Base-by-base conservation (phyloP, 164 flowering plant species). In the Annona cherimola region DNA sequence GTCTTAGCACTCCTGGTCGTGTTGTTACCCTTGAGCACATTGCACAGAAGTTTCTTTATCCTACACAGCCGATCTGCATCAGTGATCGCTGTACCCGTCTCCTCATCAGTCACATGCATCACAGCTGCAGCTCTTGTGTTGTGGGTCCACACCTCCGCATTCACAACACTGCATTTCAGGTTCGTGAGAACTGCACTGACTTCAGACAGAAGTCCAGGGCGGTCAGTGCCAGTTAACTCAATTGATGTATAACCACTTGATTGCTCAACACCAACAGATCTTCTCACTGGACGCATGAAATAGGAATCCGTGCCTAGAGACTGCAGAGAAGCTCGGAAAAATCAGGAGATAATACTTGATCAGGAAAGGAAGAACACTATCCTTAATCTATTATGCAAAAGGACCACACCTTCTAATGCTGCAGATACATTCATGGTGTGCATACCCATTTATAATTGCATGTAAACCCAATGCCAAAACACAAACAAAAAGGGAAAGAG, bases 111-210 rank as follows among this genome's bases (percentile, higher is more conserved):
- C 7, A 95, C 96, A 72, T 86, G 88, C 86, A 95, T 85, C 66
- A 95, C 90, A 9, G 97, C 85, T 1, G 99, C 99, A 39, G 88
- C 96, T 40, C 97, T 76, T 2, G 87, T 79, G 79, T 95, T 93
- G 77, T 95, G 99, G 11, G 99, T 95, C 99, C 98, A 95, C 7
- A 95, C 86, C 80, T 91, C 97, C 18, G 91, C 99, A 74, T 78
- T 85, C 60, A 90, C 89, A 43, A 95, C 94, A 79, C 84, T 95
- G 88, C 98, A 93, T 67, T 89, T 88, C n/a, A 95, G 89, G 79
- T 84, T 70, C 9, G 90, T 82, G 39, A 95, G 96, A 18, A 95
- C 97, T 55, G 99, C 97, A 72, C 88, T 77, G 61, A 95, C 83
- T 73, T 95, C 99, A 39, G 99, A 95, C 0, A 95, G 90, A 41